phyloP scores from a whole-genome alignment of 2,329 filamentous ascomycete species.

The Grosmannia clavigera region DNA sequence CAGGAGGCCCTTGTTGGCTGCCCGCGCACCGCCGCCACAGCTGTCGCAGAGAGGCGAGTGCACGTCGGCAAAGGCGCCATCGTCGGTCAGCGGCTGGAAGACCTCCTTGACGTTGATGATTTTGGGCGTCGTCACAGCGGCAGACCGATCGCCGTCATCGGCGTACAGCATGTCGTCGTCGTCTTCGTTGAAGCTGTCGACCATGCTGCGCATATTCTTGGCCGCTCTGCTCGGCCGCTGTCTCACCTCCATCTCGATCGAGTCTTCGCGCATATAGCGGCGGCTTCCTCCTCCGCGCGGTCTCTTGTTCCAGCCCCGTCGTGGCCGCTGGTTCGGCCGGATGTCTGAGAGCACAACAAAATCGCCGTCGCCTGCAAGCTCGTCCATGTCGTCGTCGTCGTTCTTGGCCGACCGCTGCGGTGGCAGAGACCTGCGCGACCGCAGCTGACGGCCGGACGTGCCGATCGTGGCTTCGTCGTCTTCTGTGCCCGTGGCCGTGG shows the following conservation, averaged over 20 bases:
- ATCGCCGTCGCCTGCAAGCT: conserved; percentile 19
- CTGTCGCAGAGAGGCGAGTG: conserved; percentile 63
- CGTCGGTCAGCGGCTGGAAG: conserved; percentile 52
- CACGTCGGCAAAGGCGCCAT: conserved; percentile 45
- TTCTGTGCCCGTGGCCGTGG: not conserved
- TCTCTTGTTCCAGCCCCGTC: conserved; percentile 6
- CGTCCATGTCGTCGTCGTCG: conserved; percentile 15
- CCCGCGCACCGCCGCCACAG: conserved; percentile 46
- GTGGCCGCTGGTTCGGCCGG: conserved; percentile 5
- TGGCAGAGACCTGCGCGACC: not conserved
- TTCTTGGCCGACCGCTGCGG: not conserved
- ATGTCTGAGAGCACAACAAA: conserved; percentile 18
- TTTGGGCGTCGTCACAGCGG: conserved; percentile 31
- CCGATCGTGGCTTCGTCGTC: not conserved
- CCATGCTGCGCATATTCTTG: conserved; percentile 30
- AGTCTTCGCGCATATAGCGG: conserved; percentile 10
- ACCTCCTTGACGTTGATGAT: conserved; percentile 57
- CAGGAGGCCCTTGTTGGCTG: conserved; percentile 51
- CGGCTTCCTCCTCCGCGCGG: not conserved
- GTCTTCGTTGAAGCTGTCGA: conserved; percentile 35
- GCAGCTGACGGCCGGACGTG: conserved; percentile 2
- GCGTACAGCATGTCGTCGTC: conserved; percentile 34
- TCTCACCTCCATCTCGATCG: conserved; percentile 41
- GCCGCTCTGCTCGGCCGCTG: conserved; percentile 27
- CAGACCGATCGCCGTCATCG: conserved; percentile 29